Evolutionary conservation across 768 basidiomycete genomes (phyloP), one percentile per base, ranked within the genome.

Genomic region (Mycena indigotica): DNA sequence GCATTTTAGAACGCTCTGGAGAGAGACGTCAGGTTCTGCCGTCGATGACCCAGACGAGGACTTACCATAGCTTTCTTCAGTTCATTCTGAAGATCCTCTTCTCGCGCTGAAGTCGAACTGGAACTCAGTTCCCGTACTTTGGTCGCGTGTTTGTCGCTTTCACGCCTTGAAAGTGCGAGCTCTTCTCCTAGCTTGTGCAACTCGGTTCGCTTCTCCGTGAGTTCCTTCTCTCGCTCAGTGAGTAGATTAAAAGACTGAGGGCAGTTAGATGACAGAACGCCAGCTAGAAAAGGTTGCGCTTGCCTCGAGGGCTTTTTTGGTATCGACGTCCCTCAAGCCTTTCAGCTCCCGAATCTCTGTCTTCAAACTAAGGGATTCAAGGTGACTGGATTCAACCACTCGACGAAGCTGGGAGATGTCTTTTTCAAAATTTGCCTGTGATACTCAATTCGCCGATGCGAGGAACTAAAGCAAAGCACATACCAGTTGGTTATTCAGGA

Each of bases 1-100:
- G 70, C 96, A 98, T 68, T 91, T 87, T 28, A 98, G 81, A 38
- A 97, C 77, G 69, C 80, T 81, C 95, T 95, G 70, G 17, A 30
- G 26, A 45, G 39, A 15, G 56, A 57, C 29, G 50, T 38, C 5
- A 49, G 38, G 28, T 23, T 19, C 50, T 26, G 19, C 16, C 13
- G 3, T 46, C 55, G 29, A 5, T 54, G 51, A 38, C 15, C 24
- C 21, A 54, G 8, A 5, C 6, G 12, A 45, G 28, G n/a, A 62
- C 80, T 40, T 52, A 89, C 88, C 81, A 85, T 81, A 66, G 86
- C 78, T 54, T 81, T 77, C 53, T 84, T 80, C 39, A 84, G 73
- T 66, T 87, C 82, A 41, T 74, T 77, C 69, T 52, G 81, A 56
- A 66, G 50, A 28, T 61, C 52, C 51, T 65, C 65, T 60, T 73